Evolutionary conservation across 2,329 filamentous ascomycete genomes (phyloP).

Genomic region (Rasamsonia emersonii): DNA sequence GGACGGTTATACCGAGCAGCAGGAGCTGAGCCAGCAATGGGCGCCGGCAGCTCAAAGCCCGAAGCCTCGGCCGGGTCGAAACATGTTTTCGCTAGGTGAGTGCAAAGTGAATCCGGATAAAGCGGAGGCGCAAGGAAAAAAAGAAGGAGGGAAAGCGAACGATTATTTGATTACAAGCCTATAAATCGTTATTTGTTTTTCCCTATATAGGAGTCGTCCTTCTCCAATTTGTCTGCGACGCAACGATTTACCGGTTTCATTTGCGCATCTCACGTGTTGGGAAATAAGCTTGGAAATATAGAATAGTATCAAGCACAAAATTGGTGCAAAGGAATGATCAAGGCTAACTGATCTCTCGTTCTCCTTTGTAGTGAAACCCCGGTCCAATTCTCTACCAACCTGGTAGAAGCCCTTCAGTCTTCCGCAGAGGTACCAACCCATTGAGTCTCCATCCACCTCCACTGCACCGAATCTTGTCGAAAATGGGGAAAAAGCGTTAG

Average conservation of each 20-base stretch:
- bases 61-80: slow-evolving; percentile 42
- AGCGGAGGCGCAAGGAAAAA: no score
- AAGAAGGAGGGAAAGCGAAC: no score
- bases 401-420: slow-evolving; percentile 73
- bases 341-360: slow-evolving; percentile 4
- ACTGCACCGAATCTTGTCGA: slow-evolving; percentile 2
- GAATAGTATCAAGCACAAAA: no score
- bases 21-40: slow-evolving; percentile 39
- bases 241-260: no score
- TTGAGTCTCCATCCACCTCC: no score
- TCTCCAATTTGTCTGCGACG: no score
- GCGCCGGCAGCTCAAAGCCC: slow-evolving; percentile 54
- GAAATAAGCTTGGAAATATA: no score
- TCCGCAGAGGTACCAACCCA: slow-evolving; percentile 65
- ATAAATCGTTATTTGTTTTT: no score
- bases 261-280: no score
- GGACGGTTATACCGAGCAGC: slow-evolving; percentile 1
- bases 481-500: slow-evolving; percentile 4
- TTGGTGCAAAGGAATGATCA: no score
- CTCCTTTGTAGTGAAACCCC: slow-evolving; percentile 45
- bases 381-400: slow-evolving; percentile 66
- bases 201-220: no score
- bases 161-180: no score
- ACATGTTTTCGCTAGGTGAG: slow-evolving; percentile 56
- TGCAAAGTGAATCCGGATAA: slow-evolving; percentile 11